These are phyloP conservation scores for Linnemannia zychae DNA, from an alignment of 192 early-diverging fungal species.

Conservation along the genomic window DNA sequence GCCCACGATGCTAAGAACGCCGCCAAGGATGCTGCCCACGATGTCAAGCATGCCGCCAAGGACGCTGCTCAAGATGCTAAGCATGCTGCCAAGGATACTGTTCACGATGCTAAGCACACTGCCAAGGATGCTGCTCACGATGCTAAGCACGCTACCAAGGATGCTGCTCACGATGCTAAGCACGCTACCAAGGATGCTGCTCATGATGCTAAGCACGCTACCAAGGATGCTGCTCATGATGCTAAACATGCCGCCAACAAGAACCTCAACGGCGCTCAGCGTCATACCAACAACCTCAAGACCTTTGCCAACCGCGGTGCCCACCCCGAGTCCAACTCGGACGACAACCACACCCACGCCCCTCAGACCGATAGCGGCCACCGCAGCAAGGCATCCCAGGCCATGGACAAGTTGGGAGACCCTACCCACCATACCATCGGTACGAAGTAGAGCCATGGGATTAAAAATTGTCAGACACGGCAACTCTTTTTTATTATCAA, in stretches of 20 bases:
- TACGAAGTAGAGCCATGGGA: conserved; percentile 18
- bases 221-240: background rate
- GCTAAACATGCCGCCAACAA: background rate
- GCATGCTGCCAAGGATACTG: background rate
- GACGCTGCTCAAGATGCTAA: background rate
- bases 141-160: background rate
- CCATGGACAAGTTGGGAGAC: conserved; percentile 14
- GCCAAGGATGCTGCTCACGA: conserved; percentile 4
- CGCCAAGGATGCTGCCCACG: conserved; percentile 19
- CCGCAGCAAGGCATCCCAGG: conserved; percentile 22
- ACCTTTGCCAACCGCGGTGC: conserved; percentile 23
- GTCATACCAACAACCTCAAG: conserved; percentile 41
- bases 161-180: conserved; percentile 7
- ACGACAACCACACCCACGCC: background rate
- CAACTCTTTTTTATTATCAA: background rate
- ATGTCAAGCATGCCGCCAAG: background rate
- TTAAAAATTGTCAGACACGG: background rate
- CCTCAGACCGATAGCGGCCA: conserved; percentile 43
- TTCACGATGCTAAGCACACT: conserved; percentile 9
- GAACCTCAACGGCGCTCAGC: background rate
- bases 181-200: background rate
- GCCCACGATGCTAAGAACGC: conserved; percentile 9
- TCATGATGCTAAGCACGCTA: conserved; percentile 13
- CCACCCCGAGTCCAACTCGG: conserved; percentile 25
- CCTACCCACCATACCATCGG: conserved; percentile 26